These are phyloP conservation scores for Podospora australis DNA, from an alignment of 495 filamentous ascomycete genomes.

Conservation along the genomic window DNA sequence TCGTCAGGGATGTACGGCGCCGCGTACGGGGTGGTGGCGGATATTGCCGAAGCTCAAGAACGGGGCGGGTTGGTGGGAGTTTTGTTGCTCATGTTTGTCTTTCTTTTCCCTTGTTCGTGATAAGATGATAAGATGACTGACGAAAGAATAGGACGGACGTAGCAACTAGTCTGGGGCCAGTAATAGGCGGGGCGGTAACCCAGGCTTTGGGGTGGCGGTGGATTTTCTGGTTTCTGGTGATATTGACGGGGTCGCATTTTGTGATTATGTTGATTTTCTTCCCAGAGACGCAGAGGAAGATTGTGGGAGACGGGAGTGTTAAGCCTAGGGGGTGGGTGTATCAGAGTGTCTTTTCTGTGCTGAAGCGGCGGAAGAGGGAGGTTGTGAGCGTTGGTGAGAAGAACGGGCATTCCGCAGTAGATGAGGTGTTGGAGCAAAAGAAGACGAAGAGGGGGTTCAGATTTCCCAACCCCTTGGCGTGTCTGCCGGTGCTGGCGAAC, in stretches of 20 bases:
- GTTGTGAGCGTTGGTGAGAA: background rate
- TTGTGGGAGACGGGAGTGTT: constrained; percentile 60
- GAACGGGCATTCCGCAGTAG: too few relatives aligned
- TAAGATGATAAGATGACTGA: background rate
- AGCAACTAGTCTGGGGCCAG: constrained; percentile 19
- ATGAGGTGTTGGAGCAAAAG: background rate
- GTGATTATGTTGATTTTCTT: constrained; percentile 39
- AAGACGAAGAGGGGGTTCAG: background rate
- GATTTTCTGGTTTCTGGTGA: constrained; percentile 64
- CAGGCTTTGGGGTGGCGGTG: constrained; percentile 59
- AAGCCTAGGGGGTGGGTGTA: constrained; percentile 20
- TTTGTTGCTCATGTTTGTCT: constrained; percentile 13
- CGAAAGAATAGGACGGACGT: constrained; percentile 3
- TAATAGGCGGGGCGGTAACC: constrained; percentile 52
- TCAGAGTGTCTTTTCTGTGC: constrained; percentile 16
- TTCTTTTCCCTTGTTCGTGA: background rate
- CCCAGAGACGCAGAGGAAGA: constrained; percentile 55
- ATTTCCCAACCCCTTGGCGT: constrained; percentile 7
- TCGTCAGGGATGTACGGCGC: constrained; percentile 28
- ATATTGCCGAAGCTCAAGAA: constrained; percentile 41
- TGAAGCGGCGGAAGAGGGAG: background rate
- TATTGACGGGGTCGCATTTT: constrained; percentile 39
- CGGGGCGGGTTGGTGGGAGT: constrained; percentile 41
- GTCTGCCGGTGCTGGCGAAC: constrained; percentile 6
- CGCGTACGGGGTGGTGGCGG: constrained; percentile 43